Base-by-base conservation (phyloP, 1,139 yeast species). In the Saccharomyces hybrid region DNA sequence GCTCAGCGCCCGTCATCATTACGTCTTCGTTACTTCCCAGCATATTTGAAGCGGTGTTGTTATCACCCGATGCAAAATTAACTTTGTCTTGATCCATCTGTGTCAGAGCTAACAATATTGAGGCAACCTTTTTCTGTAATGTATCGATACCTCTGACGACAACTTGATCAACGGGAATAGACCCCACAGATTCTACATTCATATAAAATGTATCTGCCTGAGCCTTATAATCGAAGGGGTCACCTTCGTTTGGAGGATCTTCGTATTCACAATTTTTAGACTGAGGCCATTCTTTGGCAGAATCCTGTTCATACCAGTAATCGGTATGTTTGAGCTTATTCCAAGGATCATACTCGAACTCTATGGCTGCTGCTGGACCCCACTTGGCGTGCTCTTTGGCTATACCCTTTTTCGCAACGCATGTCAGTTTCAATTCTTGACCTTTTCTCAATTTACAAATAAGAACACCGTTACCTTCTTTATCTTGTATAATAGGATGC, bases 291-390 rank as follows among this genome's bases (percentile, higher is more conserved):
- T 93, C 99, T 49, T 79, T 81, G 47, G 82, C 89, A 38, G 88
- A 86, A 68, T 84, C 88, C 58, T 84, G 95, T 72, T 93, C 99
- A 70, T 86, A 89, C 99, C 99, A 93, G 68, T 81, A 88, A 64
- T 90, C 97, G 0, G 99, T 93, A 70, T 93, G 99, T 67, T 86
- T 86, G 63, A 95, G 78, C 73, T 93, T 95, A 73, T 93, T 93
- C 96, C 97, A 93, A n/a, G 99, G 99, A 69, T 93, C 99, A 68
- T 93, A 93, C 73, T 93, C 99, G 67, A 93, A 93, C 26, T 96
- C 98, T 55, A 95, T 80, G n/a, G 99, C 99, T 0, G 97, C 81
- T 63, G 96, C 88, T 1, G 99, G 97, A 5, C 95, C 86, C 99
- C 99, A 93, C 69, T 93, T 93, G 52, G 99, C 97, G 68, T 93